Evolutionary conservation across 129 eudicot species (phyloP).

Genomic region (Flaveria robusta): DNA sequence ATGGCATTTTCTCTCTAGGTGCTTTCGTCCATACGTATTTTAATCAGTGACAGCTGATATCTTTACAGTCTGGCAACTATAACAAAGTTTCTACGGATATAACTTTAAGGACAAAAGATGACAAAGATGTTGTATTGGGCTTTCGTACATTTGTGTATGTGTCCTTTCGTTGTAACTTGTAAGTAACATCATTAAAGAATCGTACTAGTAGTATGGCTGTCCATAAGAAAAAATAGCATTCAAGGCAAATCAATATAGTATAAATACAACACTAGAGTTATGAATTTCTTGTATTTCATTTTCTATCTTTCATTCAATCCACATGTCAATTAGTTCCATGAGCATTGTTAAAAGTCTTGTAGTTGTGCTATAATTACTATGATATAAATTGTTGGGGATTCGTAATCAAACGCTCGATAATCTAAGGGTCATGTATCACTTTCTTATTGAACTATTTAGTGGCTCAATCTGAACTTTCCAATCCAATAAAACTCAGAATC

Average conservation of each 20-base stretch:
- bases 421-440: no score
- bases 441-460: no score
- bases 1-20: conserved; percentile 36
- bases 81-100: conserved; percentile 4
- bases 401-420: no score
- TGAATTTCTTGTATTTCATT: background rate
- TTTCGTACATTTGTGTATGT: conserved; percentile 12
- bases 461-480: no score
- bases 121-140: background rate
- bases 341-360: background rate
- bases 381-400: no score
- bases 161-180: conserved; percentile 7
- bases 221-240: background rate
- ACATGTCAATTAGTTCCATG: background rate
- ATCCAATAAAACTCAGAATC: no score
- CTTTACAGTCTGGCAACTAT: conserved; percentile 22
- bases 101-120: conserved; percentile 19
- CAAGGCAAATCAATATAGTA: conserved; percentile 11
- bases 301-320: background rate
- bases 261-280: background rate
- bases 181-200: conserved; percentile 17
- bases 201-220: background rate
- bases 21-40: conserved; percentile 19
- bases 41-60: background rate
- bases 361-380: background rate